Evolutionary conservation across 1,139 yeast genomes (phyloP).

Genomic region (Blastobotrys illinoisensis): DNA sequence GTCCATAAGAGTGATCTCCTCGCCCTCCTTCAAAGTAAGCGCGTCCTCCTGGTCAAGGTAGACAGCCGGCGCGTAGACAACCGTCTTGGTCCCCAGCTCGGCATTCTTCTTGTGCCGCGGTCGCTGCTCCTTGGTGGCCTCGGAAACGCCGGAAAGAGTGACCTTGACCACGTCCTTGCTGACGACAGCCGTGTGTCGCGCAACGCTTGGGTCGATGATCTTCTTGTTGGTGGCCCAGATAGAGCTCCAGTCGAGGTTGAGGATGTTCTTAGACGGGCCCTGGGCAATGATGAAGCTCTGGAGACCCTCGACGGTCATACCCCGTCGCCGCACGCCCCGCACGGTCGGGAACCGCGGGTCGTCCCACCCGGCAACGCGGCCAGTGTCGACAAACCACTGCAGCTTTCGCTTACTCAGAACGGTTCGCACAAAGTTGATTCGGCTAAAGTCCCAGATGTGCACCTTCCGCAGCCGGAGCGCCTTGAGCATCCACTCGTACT

Average conservation of each 20-base stretch:
- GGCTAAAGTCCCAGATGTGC: slow-evolving; percentile 94
- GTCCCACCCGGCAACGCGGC: slow-evolving; percentile 86
- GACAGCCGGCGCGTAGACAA: slow-evolving; percentile 57
- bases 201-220: slow-evolving; percentile 92
- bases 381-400: slow-evolving; percentile 96
- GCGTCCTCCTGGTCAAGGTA: slow-evolving; percentile 92
- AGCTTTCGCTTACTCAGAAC: slow-evolving; percentile 91
- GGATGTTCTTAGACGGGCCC: slow-evolving; percentile 95
- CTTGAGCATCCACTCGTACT: slow-evolving; percentile 90
- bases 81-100: slow-evolving; percentile 80
- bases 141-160: slow-evolving; percentile 51
- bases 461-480: slow-evolving; percentile 81
- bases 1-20: slow-evolving; percentile 95
- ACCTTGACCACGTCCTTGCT: slow-evolving; percentile 56
- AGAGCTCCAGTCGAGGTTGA: slow-evolving; percentile 92
- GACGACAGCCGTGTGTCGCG: slow-evolving; percentile 83
- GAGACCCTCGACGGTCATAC: slow-evolving; percentile 97
- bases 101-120: slow-evolving; percentile 97
- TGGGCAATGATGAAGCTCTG: slow-evolving; percentile 87
- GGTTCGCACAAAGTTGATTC: slow-evolving; percentile 94
- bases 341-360: slow-evolving; percentile 99
- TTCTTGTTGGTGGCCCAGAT: slow-evolving; percentile 98
- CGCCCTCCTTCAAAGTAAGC: slow-evolving; percentile 54
- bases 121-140: slow-evolving; percentile 59
- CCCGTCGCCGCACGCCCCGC: slow-evolving; percentile 97